Conservation (phyloP, 768 basidiomycete species). For the Leccinum truebloodii region DNA sequence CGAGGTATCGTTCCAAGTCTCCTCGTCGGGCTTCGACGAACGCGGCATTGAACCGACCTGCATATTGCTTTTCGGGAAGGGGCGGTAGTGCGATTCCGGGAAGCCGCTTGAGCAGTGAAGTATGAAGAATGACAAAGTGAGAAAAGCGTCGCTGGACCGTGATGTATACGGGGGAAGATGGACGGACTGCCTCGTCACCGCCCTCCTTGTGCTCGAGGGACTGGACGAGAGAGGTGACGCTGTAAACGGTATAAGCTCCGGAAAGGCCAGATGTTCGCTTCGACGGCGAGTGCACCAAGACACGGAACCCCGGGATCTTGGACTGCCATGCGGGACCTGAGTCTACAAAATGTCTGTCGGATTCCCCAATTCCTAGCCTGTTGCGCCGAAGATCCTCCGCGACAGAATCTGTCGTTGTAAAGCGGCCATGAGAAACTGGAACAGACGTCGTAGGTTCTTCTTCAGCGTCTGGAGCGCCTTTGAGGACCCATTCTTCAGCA, state of each 20-base stretch:
- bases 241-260: slow-evolving; percentile 75
- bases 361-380: slow-evolving; percentile 50
- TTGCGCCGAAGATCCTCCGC: slow-evolving; percentile 44
- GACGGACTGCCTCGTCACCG: slow-evolving; percentile 21
- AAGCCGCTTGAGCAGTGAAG: slow-evolving; percentile 63
- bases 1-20: slow-evolving; percentile 79
- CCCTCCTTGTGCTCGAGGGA: slow-evolving; percentile 19
- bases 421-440: slow-evolving; percentile 28
- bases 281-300: slow-evolving; percentile 80
- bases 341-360: slow-evolving; percentile 72
- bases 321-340: slow-evolving; percentile 71
- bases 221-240: slow-evolving; percentile 56
- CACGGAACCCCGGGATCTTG: slow-evolving; percentile 69
- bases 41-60: slow-evolving; percentile 75
- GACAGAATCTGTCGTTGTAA: slow-evolving; percentile 35
- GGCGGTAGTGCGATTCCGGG: slow-evolving; percentile 80
- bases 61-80: slow-evolving; percentile 83
- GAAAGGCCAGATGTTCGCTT: slow-evolving; percentile 67
- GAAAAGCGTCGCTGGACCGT: slow-evolving; percentile 84
- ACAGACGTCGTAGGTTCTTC: slow-evolving; percentile 28
- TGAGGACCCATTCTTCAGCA: slow-evolving; percentile 81
- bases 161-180: slow-evolving; percentile 50
- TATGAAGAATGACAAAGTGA: slow-evolving; percentile 78
- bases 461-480: slow-evolving; percentile 46
- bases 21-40: slow-evolving; percentile 83